A percentile compares a stretch with the other conserved stretches of the same genome.
Evolutionary conservation across 2,329 filamentous ascomycete genomes (phyloP).

Genomic region (Myriosclerotinia duriaeana): DNA sequence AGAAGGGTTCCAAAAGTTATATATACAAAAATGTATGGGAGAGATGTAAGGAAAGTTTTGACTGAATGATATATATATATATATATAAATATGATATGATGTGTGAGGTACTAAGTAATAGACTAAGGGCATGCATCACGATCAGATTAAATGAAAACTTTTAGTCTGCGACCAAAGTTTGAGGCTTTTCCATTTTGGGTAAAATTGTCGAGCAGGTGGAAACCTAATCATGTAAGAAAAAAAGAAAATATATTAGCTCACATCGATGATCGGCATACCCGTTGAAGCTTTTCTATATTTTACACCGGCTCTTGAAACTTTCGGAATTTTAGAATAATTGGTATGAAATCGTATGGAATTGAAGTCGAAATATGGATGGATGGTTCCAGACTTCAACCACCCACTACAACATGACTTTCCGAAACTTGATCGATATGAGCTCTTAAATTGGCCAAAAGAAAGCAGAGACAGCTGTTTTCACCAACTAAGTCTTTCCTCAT

Average conservation of each 20-base stretch:
- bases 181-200: constrained; percentile 31
- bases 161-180: not conserved
- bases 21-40: not conserved
- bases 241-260: not conserved
- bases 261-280: not conserved
- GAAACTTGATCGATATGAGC: no score
- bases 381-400: not conserved
- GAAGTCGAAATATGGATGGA: not conserved
- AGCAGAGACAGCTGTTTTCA: no score
- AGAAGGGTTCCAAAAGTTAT: not conserved
- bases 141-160: constrained; percentile 17
- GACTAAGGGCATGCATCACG: not conserved
- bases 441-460: no score
- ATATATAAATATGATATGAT: no score
- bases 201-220: constrained; percentile 35
- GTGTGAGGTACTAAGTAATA: not conserved
- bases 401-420: no score
- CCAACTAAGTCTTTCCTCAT: no score
- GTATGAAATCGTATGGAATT: no score
- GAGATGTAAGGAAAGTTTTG: not conserved
- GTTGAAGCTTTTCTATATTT: not conserved
- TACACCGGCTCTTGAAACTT: not conserved
- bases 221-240: constrained; percentile 12
- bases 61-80: no score
- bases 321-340: no score